Conservation (phyloP, 495 filamentous ascomycete genomes). For the Tricharina praecox region DNA sequence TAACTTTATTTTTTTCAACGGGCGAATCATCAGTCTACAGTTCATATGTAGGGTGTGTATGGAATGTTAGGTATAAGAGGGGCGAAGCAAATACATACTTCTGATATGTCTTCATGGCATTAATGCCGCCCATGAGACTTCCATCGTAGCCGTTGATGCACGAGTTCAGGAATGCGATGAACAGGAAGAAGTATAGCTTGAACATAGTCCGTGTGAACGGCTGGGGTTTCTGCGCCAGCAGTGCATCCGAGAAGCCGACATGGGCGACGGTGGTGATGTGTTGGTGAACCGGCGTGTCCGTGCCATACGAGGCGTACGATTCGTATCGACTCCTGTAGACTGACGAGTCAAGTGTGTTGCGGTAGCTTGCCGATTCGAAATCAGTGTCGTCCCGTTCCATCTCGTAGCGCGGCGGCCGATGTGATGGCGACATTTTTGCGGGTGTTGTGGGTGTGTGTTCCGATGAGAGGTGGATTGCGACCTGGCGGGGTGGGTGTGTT, state of each 20-base stretch:
- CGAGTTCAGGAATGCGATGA: slow-evolving; percentile 18
- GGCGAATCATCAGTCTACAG: too few relatives aligned
- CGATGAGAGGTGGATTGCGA: too few relatives aligned
- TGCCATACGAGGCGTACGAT: not conserved
- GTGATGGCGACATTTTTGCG: too few relatives aligned
- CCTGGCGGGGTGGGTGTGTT: too few relatives aligned
- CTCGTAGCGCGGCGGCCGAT: too few relatives aligned
- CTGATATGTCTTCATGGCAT: slow-evolving; percentile 33
- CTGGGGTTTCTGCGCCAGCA: slow-evolving; percentile 10
- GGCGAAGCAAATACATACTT: slow-evolving; percentile 9
- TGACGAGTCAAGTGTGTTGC: slow-evolving; percentile 11
- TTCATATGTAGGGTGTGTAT: too few relatives aligned
- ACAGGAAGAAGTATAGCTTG: slow-evolving; percentile 21
- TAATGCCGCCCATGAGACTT: slow-evolving; percentile 39
- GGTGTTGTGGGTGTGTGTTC: too few relatives aligned
- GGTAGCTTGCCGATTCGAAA: slow-evolving; percentile 15
- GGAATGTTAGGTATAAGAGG: too few relatives aligned
- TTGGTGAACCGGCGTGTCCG: not conserved
- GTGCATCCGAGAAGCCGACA: slow-evolving; percentile 14
- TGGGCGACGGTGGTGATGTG: slow-evolving; percentile 13
- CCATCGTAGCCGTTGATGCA: slow-evolving; percentile 45
- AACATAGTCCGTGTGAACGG: slow-evolving; percentile 29
- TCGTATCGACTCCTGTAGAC: too few relatives aligned
- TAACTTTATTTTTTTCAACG: too few relatives aligned
- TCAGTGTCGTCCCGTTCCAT: too few relatives aligned